Evolutionary conservation across 2,329 filamentous ascomycete genomes (phyloP), one percentile per base, ranked within the genome.

Genomic region (Exophiala alcalophila): DNA sequence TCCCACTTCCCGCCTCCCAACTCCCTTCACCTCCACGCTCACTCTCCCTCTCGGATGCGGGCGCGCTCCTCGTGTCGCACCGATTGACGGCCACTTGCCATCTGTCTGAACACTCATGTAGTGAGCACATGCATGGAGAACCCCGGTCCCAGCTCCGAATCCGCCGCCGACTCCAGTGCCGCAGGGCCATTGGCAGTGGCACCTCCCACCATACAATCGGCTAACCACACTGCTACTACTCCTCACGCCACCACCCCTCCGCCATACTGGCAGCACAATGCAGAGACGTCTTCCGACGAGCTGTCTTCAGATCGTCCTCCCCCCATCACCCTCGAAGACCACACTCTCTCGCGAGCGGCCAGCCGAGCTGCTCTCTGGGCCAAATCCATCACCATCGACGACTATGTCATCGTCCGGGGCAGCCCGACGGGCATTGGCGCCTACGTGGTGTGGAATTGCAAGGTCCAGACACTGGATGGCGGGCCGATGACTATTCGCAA

Each of bases 391-490:
- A 68, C 71, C 5, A 77, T 84, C 38, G 73, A 80, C 42, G 78
- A 81, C 57, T 74, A 81, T 65, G 72, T 76, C 23, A 70, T 83
- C 51, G 73, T 84, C 20, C 71, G 73, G 48, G 80, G 78, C 6
- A 52, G 44, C 27, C 40, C 49, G 3, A 36, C 44, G 15, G 76
- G 76, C 4, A 68, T 82, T 33, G 91, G 91, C n/a, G 86, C 90
- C 2, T 98, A 97, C 68, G 87, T 96, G 1, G 89, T 95, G 5
- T 98, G 87, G 86, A 92, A 88, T 61, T 89, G 92, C 58, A 80
- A 76, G 33, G 86, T 98, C 30, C 82, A 92, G 63, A 96, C 89
- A 3, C 69, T 97, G 36, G 84, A 81, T 64, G 75, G 77, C 36
- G 71, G 73, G 16, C 72, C 74, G 16, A 78, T 81, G 61, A 72